Conservation (phyloP, 2,329 filamentous ascomycete genomes). For the Pezicula rhizophila region DNA sequence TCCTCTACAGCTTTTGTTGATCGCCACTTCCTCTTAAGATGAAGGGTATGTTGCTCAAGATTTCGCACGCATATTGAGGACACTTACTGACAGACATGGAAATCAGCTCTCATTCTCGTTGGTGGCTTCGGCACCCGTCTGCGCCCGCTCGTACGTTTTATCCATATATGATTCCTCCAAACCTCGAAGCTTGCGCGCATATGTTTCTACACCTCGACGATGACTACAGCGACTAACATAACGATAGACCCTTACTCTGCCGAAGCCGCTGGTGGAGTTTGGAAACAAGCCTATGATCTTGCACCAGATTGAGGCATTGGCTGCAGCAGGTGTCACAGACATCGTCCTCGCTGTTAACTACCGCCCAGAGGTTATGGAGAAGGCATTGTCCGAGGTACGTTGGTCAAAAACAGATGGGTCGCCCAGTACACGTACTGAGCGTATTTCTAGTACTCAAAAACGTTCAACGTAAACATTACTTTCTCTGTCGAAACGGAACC, state of each 20-base stretch:
- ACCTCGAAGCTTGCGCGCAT: constrained; percentile 11
- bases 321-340: constrained; percentile 89
- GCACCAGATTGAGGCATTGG: constrained; percentile 93
- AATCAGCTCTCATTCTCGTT: constrained; percentile 89
- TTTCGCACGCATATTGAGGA: background rate
- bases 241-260: constrained; percentile 81
- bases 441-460: constrained; percentile 66
- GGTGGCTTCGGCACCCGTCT: constrained; percentile 98
- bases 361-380: constrained; percentile 95
- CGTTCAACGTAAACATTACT: constrained; percentile 91
- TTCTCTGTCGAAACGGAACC: constrained; percentile 97
- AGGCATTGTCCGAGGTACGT: constrained; percentile 78
- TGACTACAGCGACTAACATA: constrained; percentile 19
- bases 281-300: constrained; percentile 99
- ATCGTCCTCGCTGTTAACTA: constrained; percentile 99
- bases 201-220: constrained; percentile 17
- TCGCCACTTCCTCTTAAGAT: constrained; percentile 20
- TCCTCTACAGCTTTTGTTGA: constrained; percentile 1
- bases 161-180: constrained; percentile 14
- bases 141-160: constrained; percentile 74
- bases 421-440: background rate
- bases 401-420: constrained; percentile 11
- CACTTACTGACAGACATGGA: constrained; percentile 18
- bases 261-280: constrained; percentile 97
- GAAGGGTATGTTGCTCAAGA: constrained; percentile 22